Percentiles rank a stretch among this genome's conserved stretches.
These are phyloP conservation scores for Corchorus olitorius DNA, from an alignment of 345 rosid species.

Conservation along the genomic window DNA sequence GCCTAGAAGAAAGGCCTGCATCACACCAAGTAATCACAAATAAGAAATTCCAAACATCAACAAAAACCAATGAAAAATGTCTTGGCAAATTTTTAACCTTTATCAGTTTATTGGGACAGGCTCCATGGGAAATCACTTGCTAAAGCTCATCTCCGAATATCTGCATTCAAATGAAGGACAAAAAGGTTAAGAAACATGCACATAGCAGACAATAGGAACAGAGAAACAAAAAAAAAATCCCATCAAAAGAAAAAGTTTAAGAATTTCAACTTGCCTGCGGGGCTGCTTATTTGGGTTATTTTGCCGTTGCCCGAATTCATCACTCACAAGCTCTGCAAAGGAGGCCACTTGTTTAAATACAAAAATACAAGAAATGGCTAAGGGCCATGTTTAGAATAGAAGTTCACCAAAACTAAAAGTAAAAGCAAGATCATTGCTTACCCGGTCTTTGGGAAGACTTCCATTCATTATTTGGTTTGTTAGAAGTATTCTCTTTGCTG, in stretches of 20 bases:
- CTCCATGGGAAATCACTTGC: conserved; percentile 54
- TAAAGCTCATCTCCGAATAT: conserved; percentile 78
- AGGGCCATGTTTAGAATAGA: not conserved
- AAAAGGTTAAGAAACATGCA: not conserved
- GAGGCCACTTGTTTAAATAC: conserved; percentile 12
- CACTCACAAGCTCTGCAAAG: conserved; percentile 49
- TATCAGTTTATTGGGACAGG: conserved; percentile 39
- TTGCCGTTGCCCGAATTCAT: conserved; percentile 59
- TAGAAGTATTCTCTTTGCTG: conserved; percentile 57
- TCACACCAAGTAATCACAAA: conserved; percentile 37
- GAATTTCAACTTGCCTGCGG: conserved; percentile 51
- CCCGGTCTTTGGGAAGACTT: conserved; percentile 61
- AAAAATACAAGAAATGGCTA: not conserved
- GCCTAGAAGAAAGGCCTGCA: conserved; percentile 56
- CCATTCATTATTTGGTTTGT: conserved; percentile 49
- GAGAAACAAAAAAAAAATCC: not conserved
- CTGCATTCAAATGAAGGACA: conserved; percentile 36
- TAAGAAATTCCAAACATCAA: conserved; percentile 31
- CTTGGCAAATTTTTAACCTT: conserved; percentile 37
- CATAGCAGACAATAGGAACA: conserved; percentile 10
- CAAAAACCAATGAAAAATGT: not conserved
- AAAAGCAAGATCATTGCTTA: conserved; percentile 29
- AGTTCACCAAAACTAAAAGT: not conserved
- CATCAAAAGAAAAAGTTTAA: not conserved
- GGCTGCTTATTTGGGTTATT: conserved; percentile 44